Evolutionary conservation across 139 green algal species (phyloP).

Genomic region (Asterochloris sp.): DNA sequence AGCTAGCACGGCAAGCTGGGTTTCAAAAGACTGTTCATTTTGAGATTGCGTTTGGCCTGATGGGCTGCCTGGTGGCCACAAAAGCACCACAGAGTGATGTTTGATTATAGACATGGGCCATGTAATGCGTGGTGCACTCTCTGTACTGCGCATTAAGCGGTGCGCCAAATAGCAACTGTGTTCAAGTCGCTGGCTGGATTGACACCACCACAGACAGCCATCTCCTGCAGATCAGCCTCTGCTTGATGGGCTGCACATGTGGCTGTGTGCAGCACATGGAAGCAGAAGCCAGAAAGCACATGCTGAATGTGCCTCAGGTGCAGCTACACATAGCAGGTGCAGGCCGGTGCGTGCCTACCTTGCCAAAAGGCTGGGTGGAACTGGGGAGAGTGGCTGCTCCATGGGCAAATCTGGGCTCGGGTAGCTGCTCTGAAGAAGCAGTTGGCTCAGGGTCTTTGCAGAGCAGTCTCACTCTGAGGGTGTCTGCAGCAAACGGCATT

Average conservation of each 20-base stretch:
- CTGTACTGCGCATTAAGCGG: too few species aligned
- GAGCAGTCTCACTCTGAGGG: constrained; percentile 10
- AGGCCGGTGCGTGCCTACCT: constrained; percentile 16
- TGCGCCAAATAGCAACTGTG: constrained; percentile 30
- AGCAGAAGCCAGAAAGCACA: not conserved
- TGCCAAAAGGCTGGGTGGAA: constrained; percentile 6
- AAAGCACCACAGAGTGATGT: not conserved
- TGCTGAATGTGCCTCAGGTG: constrained; percentile 2
- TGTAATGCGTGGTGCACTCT: not conserved
- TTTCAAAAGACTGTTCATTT: constrained; percentile 78
- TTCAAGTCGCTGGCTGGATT: constrained; percentile 48
- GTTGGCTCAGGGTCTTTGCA: constrained; percentile 2
- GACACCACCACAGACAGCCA: constrained; percentile 59
- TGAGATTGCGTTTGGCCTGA: constrained; percentile 81
- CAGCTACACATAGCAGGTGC: not conserved
- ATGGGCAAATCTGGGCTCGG: constrained; percentile 17
- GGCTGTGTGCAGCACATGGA: too few species aligned
- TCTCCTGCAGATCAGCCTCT: constrained; percentile 17
- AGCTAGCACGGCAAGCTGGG: constrained; percentile 65
- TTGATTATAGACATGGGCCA: not conserved
- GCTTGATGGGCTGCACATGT: not conserved
- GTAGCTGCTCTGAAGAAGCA: constrained; percentile 3
- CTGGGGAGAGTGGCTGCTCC: constrained; percentile 12
- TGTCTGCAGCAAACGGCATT: not conserved
- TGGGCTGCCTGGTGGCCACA: constrained; percentile 74